Base-by-base conservation (phyloP, 2,329 filamentous ascomycete genomes). In the Diaporthe australafricana region DNA sequence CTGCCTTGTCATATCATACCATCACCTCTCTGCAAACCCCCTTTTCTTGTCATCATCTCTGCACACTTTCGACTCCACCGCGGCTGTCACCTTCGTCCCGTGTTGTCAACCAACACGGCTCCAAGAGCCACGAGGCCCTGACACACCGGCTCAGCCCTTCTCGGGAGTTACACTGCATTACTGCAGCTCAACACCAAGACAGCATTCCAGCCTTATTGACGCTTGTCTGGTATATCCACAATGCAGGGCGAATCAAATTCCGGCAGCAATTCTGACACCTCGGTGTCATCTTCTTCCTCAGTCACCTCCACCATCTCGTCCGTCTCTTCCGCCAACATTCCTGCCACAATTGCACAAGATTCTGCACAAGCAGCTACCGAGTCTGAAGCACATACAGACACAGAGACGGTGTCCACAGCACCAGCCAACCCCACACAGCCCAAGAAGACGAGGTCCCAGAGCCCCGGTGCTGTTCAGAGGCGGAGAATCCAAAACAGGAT, bases 401-500 rank as follows among this genome's bases (percentile, higher is more conserved):
- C 2, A 5, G 45, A 22, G 32, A n/a, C 40, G 11, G 42, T 17
- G 22, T 48, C 60, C 42, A 35, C 27, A 20, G 60, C 60, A 14
- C 60, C 60, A 48, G 27, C 8, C 42, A 63, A 63, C 60, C 60
- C 60, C 25, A 48, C 40, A 14, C 60, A 32, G 12, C 42, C 60
- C 6, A 63, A 63, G 27, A 63, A 63, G 60, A 63, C 60, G 3
- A 63, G 60, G 25, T 63, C 60, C n/a, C 60, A 63, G 8, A 47
- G 40, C 25, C 60, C 60, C 5, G 60, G 60, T 35, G 60, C 60
- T 20, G 60, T 63, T 32, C 60, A 63, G 27, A 48, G 60, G 42
- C 27, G 60, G 16, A 63, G 60, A 25, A 63, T 63, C 11, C 60
- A 63, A n/a, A 63, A 63, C 42, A 47, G 60, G 60, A 63, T 63